Evolutionary conservation across 495 filamentous ascomycete genomes (phyloP).

Genomic region (Penicillium verhagenii): DNA sequence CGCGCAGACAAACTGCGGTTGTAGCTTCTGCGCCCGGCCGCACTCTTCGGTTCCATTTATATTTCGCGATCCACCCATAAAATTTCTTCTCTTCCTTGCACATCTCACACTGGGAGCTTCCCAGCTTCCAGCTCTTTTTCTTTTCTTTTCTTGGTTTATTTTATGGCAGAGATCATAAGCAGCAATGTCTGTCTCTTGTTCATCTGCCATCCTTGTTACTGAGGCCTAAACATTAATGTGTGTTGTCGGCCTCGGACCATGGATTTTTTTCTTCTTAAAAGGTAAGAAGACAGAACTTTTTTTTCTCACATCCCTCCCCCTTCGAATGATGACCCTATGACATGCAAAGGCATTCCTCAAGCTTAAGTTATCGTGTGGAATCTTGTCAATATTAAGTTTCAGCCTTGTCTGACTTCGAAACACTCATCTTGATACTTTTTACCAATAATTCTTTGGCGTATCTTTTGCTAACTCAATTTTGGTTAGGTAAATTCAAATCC

Average conservation of each 20-base stretch:
- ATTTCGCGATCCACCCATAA: conserved; percentile 37
- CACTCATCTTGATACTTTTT: conserved; percentile 26
- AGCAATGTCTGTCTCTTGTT: conserved; percentile 2
- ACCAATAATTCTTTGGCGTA: conserved; percentile 19
- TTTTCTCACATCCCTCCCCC: conserved; percentile 20
- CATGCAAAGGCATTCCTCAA: conserved; percentile 97
- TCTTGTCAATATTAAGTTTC: conserved; percentile 81
- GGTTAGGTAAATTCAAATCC: conserved; percentile 54
- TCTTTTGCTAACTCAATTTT: conserved; percentile 41
- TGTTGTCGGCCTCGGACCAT: conserved; percentile 10
- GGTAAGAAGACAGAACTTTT: conserved; percentile 46
- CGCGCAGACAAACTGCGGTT: conserved; percentile 10
- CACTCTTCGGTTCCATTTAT: conserved; percentile 15
- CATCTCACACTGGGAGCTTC: conserved; percentile 16
- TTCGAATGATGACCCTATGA: conserved; percentile 80
- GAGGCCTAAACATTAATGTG: conserved; percentile 13
- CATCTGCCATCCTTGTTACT: conserved; percentile 7
- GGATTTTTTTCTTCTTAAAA: conserved; percentile 40
- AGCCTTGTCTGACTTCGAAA: conserved; percentile 89
- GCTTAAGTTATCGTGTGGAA: conserved; percentile 87
- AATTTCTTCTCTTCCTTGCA: conserved; percentile 31
- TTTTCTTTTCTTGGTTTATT: conserved; percentile 10
- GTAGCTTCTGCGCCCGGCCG: conserved; percentile 1
- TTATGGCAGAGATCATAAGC: neutral
- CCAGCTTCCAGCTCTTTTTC: conserved; percentile 6